These are phyloP conservation scores for Monosporascus sp. DNA, from an alignment of 2,329 filamentous ascomycete species.

Conservation along the genomic window DNA sequence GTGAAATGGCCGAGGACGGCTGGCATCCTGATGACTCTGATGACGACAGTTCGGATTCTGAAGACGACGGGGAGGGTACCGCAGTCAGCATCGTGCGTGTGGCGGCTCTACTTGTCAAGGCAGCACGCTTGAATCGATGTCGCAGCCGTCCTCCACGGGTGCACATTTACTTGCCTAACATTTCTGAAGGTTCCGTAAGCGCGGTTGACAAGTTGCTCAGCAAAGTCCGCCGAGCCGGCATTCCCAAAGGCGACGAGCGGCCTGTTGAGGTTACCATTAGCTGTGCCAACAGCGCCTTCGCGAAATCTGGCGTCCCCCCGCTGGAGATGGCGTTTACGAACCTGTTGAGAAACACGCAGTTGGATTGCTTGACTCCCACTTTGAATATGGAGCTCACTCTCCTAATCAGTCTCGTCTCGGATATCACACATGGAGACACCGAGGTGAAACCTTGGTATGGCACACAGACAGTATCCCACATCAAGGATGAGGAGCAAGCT, in stretches of 20 bases:
- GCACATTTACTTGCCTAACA: slow-evolving; percentile 7
- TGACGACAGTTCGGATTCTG: slow-evolving; percentile 4
- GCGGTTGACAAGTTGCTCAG: slow-evolving; percentile 8
- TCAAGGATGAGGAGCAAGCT: slow-evolving; percentile 9
- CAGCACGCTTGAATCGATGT: slow-evolving; percentile 8
- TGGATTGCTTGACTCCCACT: slow-evolving; percentile 7
- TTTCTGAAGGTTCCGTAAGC: slow-evolving; percentile 2
- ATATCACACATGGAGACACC: slow-evolving; percentile 7
- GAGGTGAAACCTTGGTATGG: slow-evolving; percentile 11
- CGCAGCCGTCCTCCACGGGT: slow-evolving; percentile 8
- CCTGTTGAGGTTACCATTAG: slow-evolving; percentile 8
- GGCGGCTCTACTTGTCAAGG: slow-evolving; percentile 7
- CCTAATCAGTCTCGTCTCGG: slow-evolving; percentile 10
- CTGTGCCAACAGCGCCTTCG: slow-evolving; percentile 6
- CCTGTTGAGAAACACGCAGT: slow-evolving; percentile 8
- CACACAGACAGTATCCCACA: slow-evolving; percentile 8
- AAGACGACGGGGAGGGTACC: slow-evolving; percentile 4
- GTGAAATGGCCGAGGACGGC: slow-evolving; percentile 11
- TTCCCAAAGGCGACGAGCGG: slow-evolving; percentile 5
- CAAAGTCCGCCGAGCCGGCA: slow-evolving; percentile 3
- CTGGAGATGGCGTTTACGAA: slow-evolving; percentile 3
- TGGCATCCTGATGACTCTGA: slow-evolving; percentile 12
- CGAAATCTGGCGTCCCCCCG: slow-evolving; percentile 3
- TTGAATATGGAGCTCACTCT: slow-evolving; percentile 12
- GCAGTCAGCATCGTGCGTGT: slow-evolving; percentile 5